Evolutionary conservation across 768 basidiomycete species (phyloP), one percentile per base, ranked within the genome.

Genomic region (Rickenella mellea): DNA sequence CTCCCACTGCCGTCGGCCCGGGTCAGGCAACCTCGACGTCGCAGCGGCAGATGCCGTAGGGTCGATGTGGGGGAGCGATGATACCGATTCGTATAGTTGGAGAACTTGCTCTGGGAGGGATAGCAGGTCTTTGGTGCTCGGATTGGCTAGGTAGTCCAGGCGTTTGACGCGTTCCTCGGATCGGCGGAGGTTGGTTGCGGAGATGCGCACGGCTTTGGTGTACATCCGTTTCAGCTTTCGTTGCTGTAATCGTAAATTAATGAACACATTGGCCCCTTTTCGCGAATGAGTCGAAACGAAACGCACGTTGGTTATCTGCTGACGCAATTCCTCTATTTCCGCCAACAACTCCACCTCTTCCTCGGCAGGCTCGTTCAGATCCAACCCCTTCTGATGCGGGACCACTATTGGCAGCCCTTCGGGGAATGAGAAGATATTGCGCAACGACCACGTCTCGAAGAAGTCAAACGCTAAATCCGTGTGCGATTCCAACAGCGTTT

Each of bases 381-480:
- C 74, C 24, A 90, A 62, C 1, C 76, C 74, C 40, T 71, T 70
- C 43, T 93, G 90, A 53, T 88, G 86, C 2, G 83, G 83, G 4
- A 80, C 69, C 11, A 89, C 77, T 25, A 89, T 63, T 0, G 80
- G 80, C 26, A 88, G 53, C 46, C 80, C 77, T 2, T 73, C 67
- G 0, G 80, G 76, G 12, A 91, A 71, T 40, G 78, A 74, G 52
- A 94, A 94, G 43, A 91, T 83, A 60, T 94, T 96, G 30, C 89
- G 68, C 54, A 91, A 59, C 9, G 78, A 80, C 90, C 91, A 94
- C 0, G 80, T 81, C 61, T 91, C 90, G 52, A 96, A 87, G 55
- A 83, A 85, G 58, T 96, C 91, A 46, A 93, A 88, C 0, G 90
- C 91, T 33, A 88, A 73, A 54, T 96, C 91, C 32, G 86, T 81